Evolutionary conservation across 495 filamentous ascomycete genomes (phyloP).

Genomic region (Evernia prunastri): DNA sequence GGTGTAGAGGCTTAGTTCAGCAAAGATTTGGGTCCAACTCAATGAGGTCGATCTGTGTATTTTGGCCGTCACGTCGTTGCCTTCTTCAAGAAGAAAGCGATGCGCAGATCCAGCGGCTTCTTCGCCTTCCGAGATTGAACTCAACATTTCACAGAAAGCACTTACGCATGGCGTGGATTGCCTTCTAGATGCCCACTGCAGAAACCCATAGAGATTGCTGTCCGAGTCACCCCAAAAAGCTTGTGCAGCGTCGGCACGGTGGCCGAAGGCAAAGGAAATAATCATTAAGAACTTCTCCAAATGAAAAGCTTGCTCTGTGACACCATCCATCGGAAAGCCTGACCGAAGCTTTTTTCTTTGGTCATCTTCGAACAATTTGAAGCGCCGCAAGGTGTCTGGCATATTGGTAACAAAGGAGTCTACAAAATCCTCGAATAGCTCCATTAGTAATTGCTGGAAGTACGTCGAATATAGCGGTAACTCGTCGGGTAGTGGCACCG

Average conservation of each 20-base stretch:
- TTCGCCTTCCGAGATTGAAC: constrained; percentile 72
- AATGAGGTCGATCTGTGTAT: constrained; percentile 72
- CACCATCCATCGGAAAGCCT: constrained; percentile 37
- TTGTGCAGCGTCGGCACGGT: constrained; percentile 70
- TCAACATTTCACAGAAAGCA: constrained; percentile 92
- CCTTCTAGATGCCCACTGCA: constrained; percentile 88
- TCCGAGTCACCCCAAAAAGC: constrained; percentile 86
- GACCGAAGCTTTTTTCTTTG: constrained; percentile 52
- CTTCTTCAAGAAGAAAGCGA: constrained; percentile 83
- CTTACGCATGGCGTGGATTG: constrained; percentile 89
- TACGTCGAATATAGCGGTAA: constrained; percentile 52
- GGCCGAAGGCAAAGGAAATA: constrained; percentile 85
- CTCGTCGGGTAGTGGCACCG: constrained; percentile 58
- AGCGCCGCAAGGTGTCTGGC: constrained; percentile 78
- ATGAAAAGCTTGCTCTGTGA: constrained; percentile 58
- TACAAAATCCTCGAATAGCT: constrained; percentile 75
- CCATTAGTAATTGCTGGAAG: constrained; percentile 65
- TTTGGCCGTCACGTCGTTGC: constrained; percentile 57
- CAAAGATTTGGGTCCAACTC: constrained; percentile 89
- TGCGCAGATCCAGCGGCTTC: constrained; percentile 76
- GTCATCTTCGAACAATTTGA: constrained; percentile 85
- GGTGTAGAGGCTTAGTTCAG: constrained; percentile 72
- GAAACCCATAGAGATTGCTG: constrained; percentile 83
- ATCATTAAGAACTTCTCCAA: constrained; percentile 88
- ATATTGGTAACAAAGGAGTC: constrained; percentile 90